Evolutionary conservation across 768 basidiomycete species (phyloP), one percentile per base, ranked within the genome.

Genomic region (Hygrophorus pudorinus): DNA sequence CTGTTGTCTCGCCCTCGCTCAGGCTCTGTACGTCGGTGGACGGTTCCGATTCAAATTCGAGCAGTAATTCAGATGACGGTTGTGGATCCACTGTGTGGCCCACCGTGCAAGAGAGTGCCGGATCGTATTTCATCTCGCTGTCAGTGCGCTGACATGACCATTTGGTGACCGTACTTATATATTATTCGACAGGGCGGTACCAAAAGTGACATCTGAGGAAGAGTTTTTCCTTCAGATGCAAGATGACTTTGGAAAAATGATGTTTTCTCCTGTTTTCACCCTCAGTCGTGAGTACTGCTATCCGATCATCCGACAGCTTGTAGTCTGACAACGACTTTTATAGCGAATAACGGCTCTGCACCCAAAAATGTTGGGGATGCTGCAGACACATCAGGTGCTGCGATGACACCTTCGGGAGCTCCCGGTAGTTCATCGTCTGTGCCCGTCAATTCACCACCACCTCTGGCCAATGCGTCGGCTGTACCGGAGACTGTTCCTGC

Each of bases 1-100:
- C 51, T 3, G 48, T 63, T 17, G 53, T 56, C 11, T 61, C 63
- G 8, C 65, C 65, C 6, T 58, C 63, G 0, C 62, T 67, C 48
- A 54, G 53, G 36, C 57, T 67, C 12, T 67, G 65, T 36, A 18
- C 33, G n/a, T 30, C 47, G 28, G 24, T 31, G 32, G 41, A 40
- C 16, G 24, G 20, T 13, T 18, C 38, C 11, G 29, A 30, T 55
- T 38, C 40, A 35, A 5, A 47, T 47, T 2, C 35, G 20, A 12
- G 29, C 33, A 35, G 44, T 17, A 18, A 38, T 39, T 47, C 42
- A 21, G 27, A 28, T 14, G 40, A n/a, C 17, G 43, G 39, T 30
- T 62, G 62, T 42, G 59, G 60, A 16, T 14, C 37, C 10, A 28
- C 49, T 6, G 51, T 57, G 14, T 54, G 53, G 54, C 57, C 59